Base-by-base conservation (phyloP, 179 eudicot genomes). In the Silene noctiflora region DNA sequence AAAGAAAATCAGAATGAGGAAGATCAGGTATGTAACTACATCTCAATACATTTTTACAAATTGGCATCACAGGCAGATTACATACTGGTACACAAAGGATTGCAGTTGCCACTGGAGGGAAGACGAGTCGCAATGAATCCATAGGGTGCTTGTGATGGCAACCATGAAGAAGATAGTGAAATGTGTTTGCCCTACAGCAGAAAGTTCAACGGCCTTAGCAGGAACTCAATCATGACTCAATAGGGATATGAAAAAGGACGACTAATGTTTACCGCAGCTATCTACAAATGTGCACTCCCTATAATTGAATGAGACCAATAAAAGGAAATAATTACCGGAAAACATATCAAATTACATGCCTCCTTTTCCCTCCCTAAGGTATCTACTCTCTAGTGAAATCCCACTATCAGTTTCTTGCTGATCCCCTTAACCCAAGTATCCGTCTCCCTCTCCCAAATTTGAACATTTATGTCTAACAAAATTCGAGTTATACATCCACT, bases 111-210 rank as follows among this genome's bases (percentile, higher is more conserved):
- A 94, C 84, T 73, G 99, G 99, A 74, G 98, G 99, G 79, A 95
- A 95, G 70, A 95, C 99, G 73, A 95, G 99, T 73, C 99, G 96
- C 29, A 93, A 84, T 42, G 91, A 91, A 85, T 95, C 99, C 96
- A 88, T 90, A 33, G 99, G 99, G 80, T 95, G 99, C 86, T 95
- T 95, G 81, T 93, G 99, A 82, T 95, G 99, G 81, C 97, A 93
- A 67, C 99, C 99, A 83, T 95, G 99, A 77, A 95, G 82, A 85
- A 93, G 97, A 85, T 93, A 95, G 77, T 95, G 98, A 33, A 78
- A 2, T 0, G 98, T 95, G 84, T 93, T 95, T 61, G 88, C 88
- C 98, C 99, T 93, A 67, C 74, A 84, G 67, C 29, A 75, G 56
- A 55, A 6, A 70, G 62, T 5, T 24, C 24, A 20, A 22, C 61